Evolutionary conservation across 345 rosid species (phyloP).

Genomic region (Bruguiera parviflora): DNA sequence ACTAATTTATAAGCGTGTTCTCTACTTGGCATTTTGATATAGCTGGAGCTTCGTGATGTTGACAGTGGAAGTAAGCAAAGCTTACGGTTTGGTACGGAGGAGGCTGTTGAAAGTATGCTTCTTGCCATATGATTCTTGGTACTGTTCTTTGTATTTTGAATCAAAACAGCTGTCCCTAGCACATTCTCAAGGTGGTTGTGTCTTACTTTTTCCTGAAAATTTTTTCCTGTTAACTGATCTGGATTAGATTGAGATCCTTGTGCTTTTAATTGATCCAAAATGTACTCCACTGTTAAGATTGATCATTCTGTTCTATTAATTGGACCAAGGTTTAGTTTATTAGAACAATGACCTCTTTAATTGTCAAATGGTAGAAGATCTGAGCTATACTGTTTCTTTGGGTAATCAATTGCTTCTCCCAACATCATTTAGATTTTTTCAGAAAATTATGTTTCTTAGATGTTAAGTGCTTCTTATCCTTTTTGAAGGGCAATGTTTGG

Average conservation of each 20-base stretch:
- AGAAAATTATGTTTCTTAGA: too few relatives aligned
- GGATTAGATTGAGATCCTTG: too few relatives aligned
- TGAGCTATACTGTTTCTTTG: background rate
- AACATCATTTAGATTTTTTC: too few relatives aligned
- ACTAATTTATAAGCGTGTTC: background rate
- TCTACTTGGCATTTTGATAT: conserved; percentile 4
- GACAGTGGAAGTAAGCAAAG: conserved; percentile 79
- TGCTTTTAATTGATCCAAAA: too few relatives aligned
- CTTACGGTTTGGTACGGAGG: conserved; percentile 81
- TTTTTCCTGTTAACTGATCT: background rate
- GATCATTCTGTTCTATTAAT: background rate
- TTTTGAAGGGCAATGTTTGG: too few relatives aligned
- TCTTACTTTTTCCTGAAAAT: background rate
- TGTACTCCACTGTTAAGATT: too few relatives aligned
- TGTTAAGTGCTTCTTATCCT: too few relatives aligned
- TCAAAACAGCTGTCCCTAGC: background rate
- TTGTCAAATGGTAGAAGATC: too few relatives aligned
- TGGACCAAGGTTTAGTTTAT: background rate
- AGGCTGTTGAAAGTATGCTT: conserved; percentile 76
- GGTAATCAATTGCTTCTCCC: too few relatives aligned
- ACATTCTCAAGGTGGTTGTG: background rate
- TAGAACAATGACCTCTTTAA: too few relatives aligned
- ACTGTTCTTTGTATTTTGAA: background rate
- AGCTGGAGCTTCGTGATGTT: conserved; percentile 94
- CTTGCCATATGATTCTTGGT: conserved; percentile 3